phyloP scores from a whole-genome alignment of 306 rosid genomes.

The Begonia loranthoides region DNA sequence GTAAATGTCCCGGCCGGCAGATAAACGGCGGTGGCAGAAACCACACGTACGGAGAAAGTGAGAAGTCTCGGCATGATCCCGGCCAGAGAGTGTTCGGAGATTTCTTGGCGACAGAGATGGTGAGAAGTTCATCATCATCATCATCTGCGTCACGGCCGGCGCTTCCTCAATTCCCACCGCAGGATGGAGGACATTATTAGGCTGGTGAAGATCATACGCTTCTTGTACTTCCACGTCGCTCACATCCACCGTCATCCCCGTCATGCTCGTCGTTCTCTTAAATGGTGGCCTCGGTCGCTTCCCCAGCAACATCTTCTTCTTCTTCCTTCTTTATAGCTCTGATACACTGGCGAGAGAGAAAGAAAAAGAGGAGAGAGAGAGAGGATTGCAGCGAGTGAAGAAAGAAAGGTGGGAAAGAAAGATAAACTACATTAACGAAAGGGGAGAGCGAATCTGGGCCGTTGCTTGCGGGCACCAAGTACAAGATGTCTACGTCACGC shows the following conservation, averaged over 20 bases:
- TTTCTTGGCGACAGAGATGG: slow-evolving; percentile 3
- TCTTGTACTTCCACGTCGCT: slow-evolving; percentile 1
- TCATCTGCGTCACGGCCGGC: neutral
- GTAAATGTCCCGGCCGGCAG: slow-evolving; percentile 5
- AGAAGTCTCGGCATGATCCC: neutral
- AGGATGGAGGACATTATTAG: neutral
- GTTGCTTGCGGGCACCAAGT: slow-evolving; percentile 28
- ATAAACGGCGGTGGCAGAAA: slow-evolving; percentile 3
- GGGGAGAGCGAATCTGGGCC: slow-evolving; percentile 36
- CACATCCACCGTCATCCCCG: slow-evolving; percentile 4
- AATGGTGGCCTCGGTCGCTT: slow-evolving; percentile 5
- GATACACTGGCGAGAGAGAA: neutral
- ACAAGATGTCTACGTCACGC: slow-evolving; percentile 21
- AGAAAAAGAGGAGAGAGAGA: neutral
- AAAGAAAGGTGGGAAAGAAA: neutral
- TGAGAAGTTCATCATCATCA: neutral
- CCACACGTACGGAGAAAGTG: slow-evolving; percentile 13
- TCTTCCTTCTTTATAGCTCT: neutral
- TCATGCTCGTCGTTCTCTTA: slow-evolving; percentile 11
- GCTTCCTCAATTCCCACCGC: neutral
- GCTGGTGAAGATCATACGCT: neutral
- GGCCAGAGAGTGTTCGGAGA: neutral
- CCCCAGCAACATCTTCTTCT: slow-evolving; percentile 6
- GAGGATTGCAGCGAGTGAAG: neutral
- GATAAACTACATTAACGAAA: neutral